These are phyloP conservation scores for Trichophyton benhamiae DNA, from an alignment of 2,329 filamentous ascomycete species.

Conservation along the genomic window DNA sequence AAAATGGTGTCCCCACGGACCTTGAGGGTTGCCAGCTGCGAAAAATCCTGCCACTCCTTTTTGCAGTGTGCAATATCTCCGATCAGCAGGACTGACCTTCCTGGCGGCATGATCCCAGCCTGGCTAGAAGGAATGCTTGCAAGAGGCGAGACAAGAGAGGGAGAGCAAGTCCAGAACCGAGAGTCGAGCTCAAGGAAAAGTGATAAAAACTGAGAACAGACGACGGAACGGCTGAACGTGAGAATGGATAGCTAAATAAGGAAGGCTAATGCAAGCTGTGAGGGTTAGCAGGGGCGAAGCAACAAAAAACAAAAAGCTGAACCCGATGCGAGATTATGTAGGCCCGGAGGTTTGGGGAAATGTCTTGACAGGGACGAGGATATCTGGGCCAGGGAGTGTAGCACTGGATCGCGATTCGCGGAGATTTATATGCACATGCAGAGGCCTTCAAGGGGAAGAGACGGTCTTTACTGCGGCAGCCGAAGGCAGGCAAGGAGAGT, in stretches of 20 bases:
- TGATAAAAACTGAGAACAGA: background rate
- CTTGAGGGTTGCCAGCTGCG: constrained; percentile 32
- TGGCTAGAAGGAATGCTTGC: background rate
- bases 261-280: background rate
- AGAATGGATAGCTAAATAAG: constrained; percentile 3
- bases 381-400: background rate
- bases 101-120: constrained; percentile 20
- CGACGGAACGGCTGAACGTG: background rate
- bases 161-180: background rate
- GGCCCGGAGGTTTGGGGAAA: background rate
- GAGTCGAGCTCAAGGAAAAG: background rate
- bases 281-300: background rate
- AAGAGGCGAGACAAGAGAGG: background rate
- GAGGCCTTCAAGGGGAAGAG: background rate
- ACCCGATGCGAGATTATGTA: background rate
- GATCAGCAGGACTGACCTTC: constrained; percentile 33
- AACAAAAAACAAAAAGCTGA: background rate
- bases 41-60: constrained; percentile 33
- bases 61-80: constrained; percentile 33
- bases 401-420: constrained; percentile 1
- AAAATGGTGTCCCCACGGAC: constrained; percentile 15
- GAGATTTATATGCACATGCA: constrained; percentile 3
- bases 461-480: background rate
- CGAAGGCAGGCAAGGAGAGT: background rate
- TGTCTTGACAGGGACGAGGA: background rate